Evolutionary conservation across 805 yeast genomes (phyloP).

Genomic region (Pichia insulana): DNA sequence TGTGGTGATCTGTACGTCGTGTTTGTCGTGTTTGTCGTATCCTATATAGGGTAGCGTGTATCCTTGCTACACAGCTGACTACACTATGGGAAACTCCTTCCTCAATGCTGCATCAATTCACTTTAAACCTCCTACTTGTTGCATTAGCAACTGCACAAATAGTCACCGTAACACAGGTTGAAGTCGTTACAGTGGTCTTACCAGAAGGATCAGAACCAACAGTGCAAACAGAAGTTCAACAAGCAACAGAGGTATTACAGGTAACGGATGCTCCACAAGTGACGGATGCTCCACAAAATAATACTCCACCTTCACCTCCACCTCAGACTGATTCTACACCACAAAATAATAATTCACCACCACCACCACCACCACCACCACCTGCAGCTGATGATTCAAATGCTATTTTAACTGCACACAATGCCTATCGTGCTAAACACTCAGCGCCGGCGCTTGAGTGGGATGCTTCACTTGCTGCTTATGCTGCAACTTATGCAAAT

Average conservation of each 20-base stretch:
- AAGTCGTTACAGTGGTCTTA: no score
- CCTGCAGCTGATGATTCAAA: slow-evolving; percentile 17
- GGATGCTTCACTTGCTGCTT: slow-evolving; percentile 42
- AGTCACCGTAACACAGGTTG: no score
- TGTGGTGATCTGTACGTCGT: no score
- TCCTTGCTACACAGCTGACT: no score
- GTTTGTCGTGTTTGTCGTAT: no score
- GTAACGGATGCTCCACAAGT: slow-evolving; percentile 4
- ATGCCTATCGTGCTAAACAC: slow-evolving; percentile 49
- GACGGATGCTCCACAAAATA: slow-evolving; percentile 14
- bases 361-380: slow-evolving; percentile 16
- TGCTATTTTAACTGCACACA: slow-evolving; percentile 51
- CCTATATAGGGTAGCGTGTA: no score
- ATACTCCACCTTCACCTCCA: slow-evolving; percentile 15
- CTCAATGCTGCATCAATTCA: no score
- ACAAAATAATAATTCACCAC: no score
- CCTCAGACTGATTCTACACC: slow-evolving; percentile 12
- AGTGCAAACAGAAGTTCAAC: no score
- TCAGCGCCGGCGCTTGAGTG: slow-evolving; percentile 44
- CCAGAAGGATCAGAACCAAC: background rate
- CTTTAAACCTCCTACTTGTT: no score
- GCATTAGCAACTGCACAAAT: no score
- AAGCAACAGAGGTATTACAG: background rate
- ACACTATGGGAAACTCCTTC: no score
- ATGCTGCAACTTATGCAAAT: slow-evolving; percentile 54